A percentile compares a stretch with the other conserved stretches of the same genome.
Evolutionary conservation across 768 basidiomycete species (phyloP).

Genomic region (Porpolomopsis calyptriformis): DNA sequence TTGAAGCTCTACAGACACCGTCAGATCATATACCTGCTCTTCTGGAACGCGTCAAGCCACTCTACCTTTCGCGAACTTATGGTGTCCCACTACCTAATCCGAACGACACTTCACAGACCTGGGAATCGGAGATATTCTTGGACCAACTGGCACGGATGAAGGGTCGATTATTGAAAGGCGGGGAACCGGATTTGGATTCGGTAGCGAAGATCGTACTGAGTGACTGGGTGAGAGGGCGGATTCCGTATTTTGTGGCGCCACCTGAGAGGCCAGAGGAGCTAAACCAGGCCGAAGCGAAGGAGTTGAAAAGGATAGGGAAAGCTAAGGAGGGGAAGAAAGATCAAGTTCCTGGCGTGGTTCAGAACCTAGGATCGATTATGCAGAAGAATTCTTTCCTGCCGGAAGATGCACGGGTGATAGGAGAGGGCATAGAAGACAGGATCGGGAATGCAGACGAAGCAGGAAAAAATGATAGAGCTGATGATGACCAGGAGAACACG

Average conservation of each 20-base stretch:
- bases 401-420: slow-evolving; percentile 68
- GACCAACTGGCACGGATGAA: slow-evolving; percentile 81
- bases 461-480: slow-evolving; percentile 25
- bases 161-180: slow-evolving; percentile 85
- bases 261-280: slow-evolving; percentile 72
- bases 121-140: slow-evolving; percentile 72
- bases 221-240: slow-evolving; percentile 95
- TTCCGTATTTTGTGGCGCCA: slow-evolving; percentile 92
- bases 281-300: slow-evolving; percentile 53
- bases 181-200: slow-evolving; percentile 86
- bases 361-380: slow-evolving; percentile 78
- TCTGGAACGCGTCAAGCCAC: slow-evolving; percentile 83
- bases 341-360: slow-evolving; percentile 57
- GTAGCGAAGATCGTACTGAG: slow-evolving; percentile 91
- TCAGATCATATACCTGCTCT: slow-evolving; percentile 86
- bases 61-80: slow-evolving; percentile 85
- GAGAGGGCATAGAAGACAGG: slow-evolving; percentile 34
- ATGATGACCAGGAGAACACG: slow-evolving; percentile 30
- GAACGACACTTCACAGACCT: slow-evolving; percentile 39
- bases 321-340: slow-evolving; percentile 32
- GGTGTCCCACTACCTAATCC: slow-evolving; percentile 54
- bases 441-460: slow-evolving; percentile 28
- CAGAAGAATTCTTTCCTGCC: slow-evolving; percentile 81
- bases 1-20: slow-evolving; percentile 87
- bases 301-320: slow-evolving; percentile 32